phyloP scores from a whole-genome alignment of 2,329 filamentous ascomycete genomes.

The Epicoccum sorghinum region DNA sequence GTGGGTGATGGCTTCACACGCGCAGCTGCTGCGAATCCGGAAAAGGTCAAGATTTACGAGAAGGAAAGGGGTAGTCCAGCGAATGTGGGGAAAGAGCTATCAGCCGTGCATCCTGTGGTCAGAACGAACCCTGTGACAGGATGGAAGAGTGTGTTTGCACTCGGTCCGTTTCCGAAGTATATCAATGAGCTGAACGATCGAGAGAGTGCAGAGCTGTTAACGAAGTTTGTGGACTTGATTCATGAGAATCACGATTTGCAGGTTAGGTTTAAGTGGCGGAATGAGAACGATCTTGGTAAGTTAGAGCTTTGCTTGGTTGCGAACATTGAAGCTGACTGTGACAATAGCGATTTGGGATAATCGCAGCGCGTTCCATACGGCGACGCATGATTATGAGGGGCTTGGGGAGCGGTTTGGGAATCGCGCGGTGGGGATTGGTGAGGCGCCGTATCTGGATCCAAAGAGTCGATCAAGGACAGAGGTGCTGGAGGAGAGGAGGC shows the following conservation, averaged over 20 bases:
- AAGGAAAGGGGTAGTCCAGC: constrained; percentile 29
- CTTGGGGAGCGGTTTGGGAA: constrained; percentile 22
- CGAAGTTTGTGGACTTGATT: constrained; percentile 16
- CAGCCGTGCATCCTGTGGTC: constrained; percentile 36
- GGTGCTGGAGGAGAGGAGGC: constrained; percentile 16
- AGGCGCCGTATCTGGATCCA: constrained; percentile 49
- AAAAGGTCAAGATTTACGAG: constrained; percentile 19
- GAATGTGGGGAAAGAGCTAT: constrained; percentile 31
- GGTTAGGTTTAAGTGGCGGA: constrained; percentile 49
- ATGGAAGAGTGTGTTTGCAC: constrained; percentile 43
- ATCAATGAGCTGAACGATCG: constrained; percentile 48
- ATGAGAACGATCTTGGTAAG: constrained; percentile 24
- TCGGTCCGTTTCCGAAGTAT: constrained; percentile 32
- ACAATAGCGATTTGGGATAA: constrained; percentile 50
- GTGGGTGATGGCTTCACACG: constrained; percentile 27
- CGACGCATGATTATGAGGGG: constrained; percentile 25
- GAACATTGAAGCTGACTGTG: not conserved
- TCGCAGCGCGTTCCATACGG: constrained; percentile 38
- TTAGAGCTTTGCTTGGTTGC: not conserved
- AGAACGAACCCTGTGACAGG: constrained; percentile 43
- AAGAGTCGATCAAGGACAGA: constrained; percentile 34
- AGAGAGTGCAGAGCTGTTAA: constrained; percentile 31
- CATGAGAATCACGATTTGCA: constrained; percentile 51
- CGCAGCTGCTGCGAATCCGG: constrained; percentile 18
- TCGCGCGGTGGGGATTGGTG: constrained; percentile 49